Evolutionary conservation across 441 rosid genomes (phyloP).

Genomic region (Syzygium malaccense): DNA sequence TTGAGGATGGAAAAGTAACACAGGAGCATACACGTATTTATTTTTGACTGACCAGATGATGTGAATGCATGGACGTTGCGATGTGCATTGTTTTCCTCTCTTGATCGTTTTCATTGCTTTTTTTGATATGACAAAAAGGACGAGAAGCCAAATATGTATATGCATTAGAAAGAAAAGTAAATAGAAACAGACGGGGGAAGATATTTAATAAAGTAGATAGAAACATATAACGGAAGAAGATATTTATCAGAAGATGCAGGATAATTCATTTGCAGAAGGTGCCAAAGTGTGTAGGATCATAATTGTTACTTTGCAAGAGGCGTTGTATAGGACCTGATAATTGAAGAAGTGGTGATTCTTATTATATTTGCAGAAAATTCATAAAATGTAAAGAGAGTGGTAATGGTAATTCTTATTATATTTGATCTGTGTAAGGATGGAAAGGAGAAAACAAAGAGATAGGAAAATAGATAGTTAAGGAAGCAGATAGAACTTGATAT

Average conservation of each 20-base stretch:
- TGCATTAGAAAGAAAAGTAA: too few species aligned
- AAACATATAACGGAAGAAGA: too few species aligned
- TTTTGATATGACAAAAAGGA: background rate
- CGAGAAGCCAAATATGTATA: background rate
- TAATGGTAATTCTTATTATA: background rate
- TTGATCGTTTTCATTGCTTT: background rate
- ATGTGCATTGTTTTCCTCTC: background rate
- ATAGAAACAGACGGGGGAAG: background rate
- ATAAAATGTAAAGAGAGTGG: background rate
- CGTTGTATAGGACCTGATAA: background rate
- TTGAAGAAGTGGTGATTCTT: background rate
- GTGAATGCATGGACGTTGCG: background rate
- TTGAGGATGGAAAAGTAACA: background rate
- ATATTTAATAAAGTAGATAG: background rate
- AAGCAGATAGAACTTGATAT: background rate
- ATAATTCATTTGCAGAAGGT: background rate
- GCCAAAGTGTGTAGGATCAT: background rate
- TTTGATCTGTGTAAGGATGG: background rate
- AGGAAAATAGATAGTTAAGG: background rate
- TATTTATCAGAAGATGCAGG: too few species aligned
- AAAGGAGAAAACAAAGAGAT: background rate
- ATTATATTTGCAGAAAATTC: background rate
- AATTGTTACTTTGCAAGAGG: background rate
- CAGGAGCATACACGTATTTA: background rate
- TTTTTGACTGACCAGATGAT: background rate